Base-by-base conservation (phyloP, 352 stramenopile genomes). In the Phytopythium aichiense region DNA sequence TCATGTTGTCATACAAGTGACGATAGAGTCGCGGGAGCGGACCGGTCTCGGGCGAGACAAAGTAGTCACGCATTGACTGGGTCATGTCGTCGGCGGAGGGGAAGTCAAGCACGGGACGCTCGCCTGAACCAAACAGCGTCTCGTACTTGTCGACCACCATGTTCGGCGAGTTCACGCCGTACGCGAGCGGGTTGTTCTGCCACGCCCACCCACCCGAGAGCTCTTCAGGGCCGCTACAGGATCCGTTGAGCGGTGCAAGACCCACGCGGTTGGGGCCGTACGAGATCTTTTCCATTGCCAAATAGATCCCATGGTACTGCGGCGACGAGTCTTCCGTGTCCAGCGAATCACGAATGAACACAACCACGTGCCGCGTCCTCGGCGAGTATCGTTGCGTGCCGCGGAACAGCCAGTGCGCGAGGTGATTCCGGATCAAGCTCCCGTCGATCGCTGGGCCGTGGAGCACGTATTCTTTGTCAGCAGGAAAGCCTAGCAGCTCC, bases 381-480 rank as follows among this genome's bases (percentile, higher is more conserved):
- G 81, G 79, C 1, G 75, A 87, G 65, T 88, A 88, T 5, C 81
- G 73, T 16, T 74, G 71, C n/a, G 81, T 89, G 22, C 65, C 60
- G 15, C 81, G 81, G 37, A 78, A 91, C 63, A 91, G 64, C 78
- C 77, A 87, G 38, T 91, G 81, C 25, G 81, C 81, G 11, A 91
- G 60, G 53, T 91, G 81, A 61, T 91, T 91, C 16, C 79, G 73
- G 42, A 91, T 68, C 33, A 91, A 65, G 37, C 71, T 88, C 20
- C 65, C 71, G 68, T 91, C 81, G 60, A 91, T 67, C 15, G 68
- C 76, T 11, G 79, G 79, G 1, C 79, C 79, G 31, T 89, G 84
- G 0, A 89, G 58, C 20, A 86, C 69, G 45, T 72, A 89, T 7
- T 54, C 66, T 37, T 69, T 71, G 58, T 87, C 79, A 1, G 71